Conservation (phyloP, 169 alveolate genomes). For the Plasmodium fragile region DNA sequence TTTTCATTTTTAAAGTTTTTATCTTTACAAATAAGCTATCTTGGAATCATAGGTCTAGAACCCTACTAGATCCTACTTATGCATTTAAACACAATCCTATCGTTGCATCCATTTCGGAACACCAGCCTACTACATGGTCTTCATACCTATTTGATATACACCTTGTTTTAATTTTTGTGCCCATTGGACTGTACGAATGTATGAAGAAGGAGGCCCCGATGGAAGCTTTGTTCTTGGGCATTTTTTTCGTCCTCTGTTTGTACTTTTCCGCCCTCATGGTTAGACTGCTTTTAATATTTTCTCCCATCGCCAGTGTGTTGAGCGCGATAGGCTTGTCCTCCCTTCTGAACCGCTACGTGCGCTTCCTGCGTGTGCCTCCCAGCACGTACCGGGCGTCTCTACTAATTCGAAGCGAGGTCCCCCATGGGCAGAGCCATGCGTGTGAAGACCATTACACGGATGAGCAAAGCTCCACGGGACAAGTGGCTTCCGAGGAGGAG, state of each 20-base stretch:
- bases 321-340: constrained; percentile 95
- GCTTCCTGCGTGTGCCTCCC: not conserved
- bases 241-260: constrained; percentile 45
- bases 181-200: constrained; percentile 79
- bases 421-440: not conserved
- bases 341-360: constrained; percentile 81
- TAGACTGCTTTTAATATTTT: constrained; percentile 94
- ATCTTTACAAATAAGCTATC: constrained; percentile 59
- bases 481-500: not conserved
- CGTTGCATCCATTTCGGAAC: constrained; percentile 99
- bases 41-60: constrained; percentile 93
- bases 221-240: constrained; percentile 73
- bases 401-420: not conserved
- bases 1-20: constrained; percentile 29
- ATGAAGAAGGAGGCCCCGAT: constrained; percentile 27
- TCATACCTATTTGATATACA: constrained; percentile 81
- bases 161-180: constrained; percentile 72
- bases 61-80: constrained; percentile 98
- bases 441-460: not conserved
- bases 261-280: constrained; percentile 95
- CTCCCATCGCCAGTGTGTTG: constrained; percentile 91
- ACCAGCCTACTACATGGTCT: constrained; percentile 99
- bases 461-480: not conserved
- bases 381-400: constrained; percentile 14
- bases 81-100: constrained; percentile 96